Conservation (phyloP, 495 filamentous ascomycete species). For the Aspergillus asperescens region DNA sequence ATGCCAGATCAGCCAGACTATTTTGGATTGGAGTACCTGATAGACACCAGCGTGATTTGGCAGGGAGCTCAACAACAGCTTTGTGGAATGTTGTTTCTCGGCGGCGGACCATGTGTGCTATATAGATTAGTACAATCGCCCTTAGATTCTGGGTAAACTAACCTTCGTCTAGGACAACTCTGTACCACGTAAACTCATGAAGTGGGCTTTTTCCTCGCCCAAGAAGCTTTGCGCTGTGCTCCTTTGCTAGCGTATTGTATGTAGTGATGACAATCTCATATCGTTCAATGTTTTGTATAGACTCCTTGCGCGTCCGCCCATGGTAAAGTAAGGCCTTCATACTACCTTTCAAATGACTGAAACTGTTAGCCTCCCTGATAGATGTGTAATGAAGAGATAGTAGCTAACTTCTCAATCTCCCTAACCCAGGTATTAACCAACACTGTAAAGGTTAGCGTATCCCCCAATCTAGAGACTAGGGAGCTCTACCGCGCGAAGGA, state of each 20-base stretch:
- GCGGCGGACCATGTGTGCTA: conserved; percentile 23
- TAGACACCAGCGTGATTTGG: conserved; percentile 20
- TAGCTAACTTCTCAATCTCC: background rate
- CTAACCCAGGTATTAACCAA: conserved; percentile 2
- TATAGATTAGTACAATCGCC: background rate
- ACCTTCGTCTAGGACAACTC: conserved; percentile 7
- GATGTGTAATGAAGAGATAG: background rate
- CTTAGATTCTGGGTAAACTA: background rate
- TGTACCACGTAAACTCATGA: background rate
- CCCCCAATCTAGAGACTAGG: background rate
- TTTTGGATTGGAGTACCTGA: conserved; percentile 27
- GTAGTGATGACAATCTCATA: conserved; percentile 4
- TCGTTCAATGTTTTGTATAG: background rate
- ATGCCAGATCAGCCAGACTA: conserved; percentile 17
- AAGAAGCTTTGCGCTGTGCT: background rate
- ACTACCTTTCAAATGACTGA: background rate
- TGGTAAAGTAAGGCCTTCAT: background rate
- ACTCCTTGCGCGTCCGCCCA: background rate
- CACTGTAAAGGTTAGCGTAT: background rate
- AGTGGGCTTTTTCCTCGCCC: background rate
- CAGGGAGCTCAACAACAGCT: conserved; percentile 9
- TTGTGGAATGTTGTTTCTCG: conserved; percentile 16
- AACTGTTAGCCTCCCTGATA: background rate
- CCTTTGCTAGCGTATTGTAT: conserved; percentile 1
- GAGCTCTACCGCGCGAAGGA: background rate